These are phyloP conservation scores for Articulospora tetracladia DNA, from an alignment of 495 filamentous ascomycete genomes.

Conservation along the genomic window DNA sequence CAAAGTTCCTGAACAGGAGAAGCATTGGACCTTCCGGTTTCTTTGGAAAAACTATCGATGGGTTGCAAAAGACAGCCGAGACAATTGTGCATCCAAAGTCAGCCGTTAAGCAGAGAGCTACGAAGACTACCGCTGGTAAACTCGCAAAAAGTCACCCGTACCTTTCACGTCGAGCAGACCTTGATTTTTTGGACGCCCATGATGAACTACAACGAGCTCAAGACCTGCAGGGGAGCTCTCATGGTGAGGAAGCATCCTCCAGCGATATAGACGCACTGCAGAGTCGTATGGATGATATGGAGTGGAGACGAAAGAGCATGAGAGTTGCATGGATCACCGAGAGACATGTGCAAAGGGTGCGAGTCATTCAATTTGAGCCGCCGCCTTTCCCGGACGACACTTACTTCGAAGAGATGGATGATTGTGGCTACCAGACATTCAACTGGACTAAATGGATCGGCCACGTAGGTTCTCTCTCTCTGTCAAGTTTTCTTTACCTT, in stretches of 20 bases:
- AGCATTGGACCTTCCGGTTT: constrained; percentile 3
- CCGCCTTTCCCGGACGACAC: constrained; percentile 15
- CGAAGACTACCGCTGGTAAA: constrained; percentile 27
- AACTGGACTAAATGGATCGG: constrained; percentile 37
- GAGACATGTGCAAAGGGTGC: constrained; percentile 37
- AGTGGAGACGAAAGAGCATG: constrained; percentile 32
- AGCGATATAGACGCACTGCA: constrained; percentile 1
- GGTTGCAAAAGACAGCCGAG: constrained; percentile 15
- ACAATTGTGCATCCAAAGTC: constrained; percentile 30
- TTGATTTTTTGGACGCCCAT: constrained; percentile 36
- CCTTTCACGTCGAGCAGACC: constrained; percentile 32
- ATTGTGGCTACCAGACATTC: constrained; percentile 17
- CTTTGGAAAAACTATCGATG: background rate
- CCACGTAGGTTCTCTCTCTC: constrained; percentile 29
- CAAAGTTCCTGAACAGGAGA: constrained; percentile 13
- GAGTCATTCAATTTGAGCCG: constrained; percentile 30
- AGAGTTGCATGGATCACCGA: constrained; percentile 36
- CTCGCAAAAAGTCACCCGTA: constrained; percentile 32
- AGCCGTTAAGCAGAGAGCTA: constrained; percentile 29
- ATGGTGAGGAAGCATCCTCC: background rate
- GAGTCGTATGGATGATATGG: constrained; percentile 21
- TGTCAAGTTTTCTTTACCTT: background rate
- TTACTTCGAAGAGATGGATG: constrained; percentile 19
- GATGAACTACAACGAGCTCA: constrained; percentile 26
- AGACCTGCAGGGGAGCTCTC: background rate